Evolutionary conservation across 139 green algal species (phyloP).

Genomic region (Chlamydomonas asymmetrica): DNA sequence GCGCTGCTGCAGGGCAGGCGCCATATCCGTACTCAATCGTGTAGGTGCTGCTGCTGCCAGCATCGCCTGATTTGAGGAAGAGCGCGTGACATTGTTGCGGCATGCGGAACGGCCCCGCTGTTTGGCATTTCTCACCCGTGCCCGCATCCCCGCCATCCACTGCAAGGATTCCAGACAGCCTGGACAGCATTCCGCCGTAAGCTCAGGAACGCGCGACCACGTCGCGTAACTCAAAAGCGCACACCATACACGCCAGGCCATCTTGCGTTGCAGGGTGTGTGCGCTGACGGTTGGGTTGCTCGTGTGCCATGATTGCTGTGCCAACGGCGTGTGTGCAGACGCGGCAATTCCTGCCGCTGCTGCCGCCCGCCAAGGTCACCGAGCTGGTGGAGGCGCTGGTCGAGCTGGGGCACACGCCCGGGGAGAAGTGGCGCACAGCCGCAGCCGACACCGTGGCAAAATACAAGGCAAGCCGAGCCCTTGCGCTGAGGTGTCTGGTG

Average conservation of each 20-base stretch:
- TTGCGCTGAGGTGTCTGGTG: too few species aligned
- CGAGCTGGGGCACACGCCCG: slow-evolving; percentile 8
- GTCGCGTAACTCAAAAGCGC: background rate
- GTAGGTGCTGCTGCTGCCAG: background rate
- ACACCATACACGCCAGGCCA: too few species aligned
- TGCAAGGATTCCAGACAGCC: background rate
- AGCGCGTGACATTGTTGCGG: background rate
- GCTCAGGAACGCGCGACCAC: background rate
- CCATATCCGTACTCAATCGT: background rate
- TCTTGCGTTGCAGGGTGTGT: too few species aligned
- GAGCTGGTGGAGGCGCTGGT: slow-evolving; percentile 7
- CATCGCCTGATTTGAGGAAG: background rate
- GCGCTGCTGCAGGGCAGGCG: background rate
- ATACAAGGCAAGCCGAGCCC: too few species aligned
- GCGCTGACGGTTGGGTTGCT: too few species aligned
- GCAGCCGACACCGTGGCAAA: too few species aligned
- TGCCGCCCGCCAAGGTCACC: background rate
- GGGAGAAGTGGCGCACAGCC: background rate
- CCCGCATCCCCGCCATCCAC: background rate
- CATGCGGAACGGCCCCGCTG: background rate
- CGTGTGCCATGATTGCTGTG: background rate
- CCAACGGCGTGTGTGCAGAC: background rate
- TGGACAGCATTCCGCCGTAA: background rate
- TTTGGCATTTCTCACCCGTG: background rate
- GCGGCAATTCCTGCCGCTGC: slow-evolving; percentile 1